These are phyloP conservation scores for Asterochloris erici DNA, from an alignment of 139 green algal genomes.

Conservation along the genomic window DNA sequence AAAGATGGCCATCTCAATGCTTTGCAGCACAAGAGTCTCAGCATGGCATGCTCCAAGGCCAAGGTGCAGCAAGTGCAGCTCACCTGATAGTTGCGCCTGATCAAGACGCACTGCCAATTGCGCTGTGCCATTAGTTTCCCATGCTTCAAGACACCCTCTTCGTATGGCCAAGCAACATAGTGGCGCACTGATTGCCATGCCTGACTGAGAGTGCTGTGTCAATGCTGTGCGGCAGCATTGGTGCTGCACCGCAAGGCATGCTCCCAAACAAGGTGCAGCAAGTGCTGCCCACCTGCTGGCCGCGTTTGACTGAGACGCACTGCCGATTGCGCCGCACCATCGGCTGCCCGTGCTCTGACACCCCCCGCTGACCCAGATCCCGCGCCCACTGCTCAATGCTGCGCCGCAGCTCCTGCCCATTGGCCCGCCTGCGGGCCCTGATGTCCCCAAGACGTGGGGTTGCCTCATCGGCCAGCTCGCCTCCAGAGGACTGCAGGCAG, in stretches of 20 bases:
- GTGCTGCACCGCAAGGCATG: too few relatives aligned
- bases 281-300: conserved; percentile 25
- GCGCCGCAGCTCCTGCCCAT: conserved; percentile 36
- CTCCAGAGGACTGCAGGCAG: neutral
- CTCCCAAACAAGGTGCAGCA: neutral
- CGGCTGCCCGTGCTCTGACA: conserved; percentile 50
- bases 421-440: conserved; percentile 38
- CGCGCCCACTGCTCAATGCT: conserved; percentile 48
- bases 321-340: conserved; percentile 43
- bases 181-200: too few relatives aligned
- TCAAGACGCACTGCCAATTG: conserved; percentile 43
- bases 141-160: too few relatives aligned
- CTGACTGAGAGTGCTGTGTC: too few relatives aligned
- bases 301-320: conserved; percentile 50
- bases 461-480: conserved; percentile 38
- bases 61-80: neutral
- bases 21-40: too few relatives aligned
- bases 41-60: neutral
- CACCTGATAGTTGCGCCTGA: conserved; percentile 46
- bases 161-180: too few relatives aligned
- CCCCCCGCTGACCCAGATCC: conserved; percentile 37
- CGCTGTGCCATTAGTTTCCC: conserved; percentile 42
- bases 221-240: too few relatives aligned
- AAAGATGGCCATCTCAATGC: too few relatives aligned
- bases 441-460: conserved; percentile 39